phyloP scores from a whole-genome alignment of 345 rosid genomes.

The Salix brachista region DNA sequence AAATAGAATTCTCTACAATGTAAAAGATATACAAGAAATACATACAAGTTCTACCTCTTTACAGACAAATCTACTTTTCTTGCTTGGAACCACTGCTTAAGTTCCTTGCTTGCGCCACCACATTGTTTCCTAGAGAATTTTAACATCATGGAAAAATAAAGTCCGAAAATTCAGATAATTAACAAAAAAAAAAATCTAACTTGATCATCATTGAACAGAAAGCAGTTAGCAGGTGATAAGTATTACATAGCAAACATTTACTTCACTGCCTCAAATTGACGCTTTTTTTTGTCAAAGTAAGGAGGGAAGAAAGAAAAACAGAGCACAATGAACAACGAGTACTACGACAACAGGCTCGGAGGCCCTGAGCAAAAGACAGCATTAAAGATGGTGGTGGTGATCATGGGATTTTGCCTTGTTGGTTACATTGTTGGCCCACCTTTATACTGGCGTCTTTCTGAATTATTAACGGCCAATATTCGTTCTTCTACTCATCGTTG shows the following conservation, averaged over 20 bases:
- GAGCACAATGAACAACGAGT: neutral
- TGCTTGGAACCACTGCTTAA: neutral
- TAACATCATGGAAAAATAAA: neutral
- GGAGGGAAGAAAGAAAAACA: neutral
- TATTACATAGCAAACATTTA: neutral
- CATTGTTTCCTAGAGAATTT: neutral
- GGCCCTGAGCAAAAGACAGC: conserved; percentile 31
- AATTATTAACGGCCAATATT: conserved; percentile 29
- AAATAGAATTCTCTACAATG: too few relatives aligned
- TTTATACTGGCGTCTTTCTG: conserved; percentile 54
- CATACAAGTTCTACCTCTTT: too few relatives aligned
- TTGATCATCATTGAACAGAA: neutral
- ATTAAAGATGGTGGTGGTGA: conserved; percentile 31
- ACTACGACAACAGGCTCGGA: conserved; percentile 9
- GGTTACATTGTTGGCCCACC: conserved; percentile 52
- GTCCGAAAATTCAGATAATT: neutral
- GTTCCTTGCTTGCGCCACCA: neutral
- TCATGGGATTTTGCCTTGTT: conserved; percentile 42
- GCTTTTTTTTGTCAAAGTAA: neutral
- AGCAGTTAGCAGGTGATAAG: neutral
- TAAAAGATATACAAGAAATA: too few relatives aligned
- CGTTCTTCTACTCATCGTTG: conserved; percentile 28
- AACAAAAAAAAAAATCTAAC: neutral
- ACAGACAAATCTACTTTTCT: too few relatives aligned
- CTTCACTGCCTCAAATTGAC: neutral